Conservation (phyloP, 2,329 filamentous ascomycete genomes). For the Pseudocercospora eumusae region DNA sequence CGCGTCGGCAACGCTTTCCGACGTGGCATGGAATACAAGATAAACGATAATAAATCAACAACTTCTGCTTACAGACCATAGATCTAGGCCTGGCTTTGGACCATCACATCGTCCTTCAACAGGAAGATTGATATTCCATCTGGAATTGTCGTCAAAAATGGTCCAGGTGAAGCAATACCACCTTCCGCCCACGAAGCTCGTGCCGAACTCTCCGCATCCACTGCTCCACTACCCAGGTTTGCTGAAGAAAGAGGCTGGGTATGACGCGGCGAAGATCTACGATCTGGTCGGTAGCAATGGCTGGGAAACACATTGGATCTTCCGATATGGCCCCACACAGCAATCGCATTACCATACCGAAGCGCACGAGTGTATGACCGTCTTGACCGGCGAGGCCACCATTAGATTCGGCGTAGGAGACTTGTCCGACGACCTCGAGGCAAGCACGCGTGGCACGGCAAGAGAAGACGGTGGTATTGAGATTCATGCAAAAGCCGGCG, state of each 20-base stretch:
- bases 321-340: conserved; percentile 58
- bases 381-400: conserved; percentile 55
- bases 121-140: background rate
- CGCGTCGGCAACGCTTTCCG: background rate
- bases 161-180: conserved; percentile 40
- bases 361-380: conserved; percentile 61
- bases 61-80: background rate
- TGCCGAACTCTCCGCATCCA: conserved; percentile 56
- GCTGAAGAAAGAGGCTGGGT: conserved; percentile 34
- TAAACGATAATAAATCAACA: background rate
- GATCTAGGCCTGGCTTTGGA: background rate
- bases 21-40: background rate
- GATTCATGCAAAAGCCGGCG: conserved; percentile 53
- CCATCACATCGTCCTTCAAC: background rate
- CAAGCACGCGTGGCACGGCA: conserved; percentile 44
- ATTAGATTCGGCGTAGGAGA: conserved; percentile 60
- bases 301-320: conserved; percentile 60
- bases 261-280: conserved; percentile 41
- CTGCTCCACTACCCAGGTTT: conserved; percentile 56
- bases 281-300: conserved; percentile 52
- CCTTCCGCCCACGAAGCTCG: conserved; percentile 48
- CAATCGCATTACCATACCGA: conserved; percentile 59
- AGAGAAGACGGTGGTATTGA: conserved; percentile 54
- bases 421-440: conserved; percentile 43
- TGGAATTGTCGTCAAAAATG: conserved; percentile 14